Conservation (phyloP, 2,329 filamentous ascomycete species). For the Colletotrichum tamarilloi region DNA sequence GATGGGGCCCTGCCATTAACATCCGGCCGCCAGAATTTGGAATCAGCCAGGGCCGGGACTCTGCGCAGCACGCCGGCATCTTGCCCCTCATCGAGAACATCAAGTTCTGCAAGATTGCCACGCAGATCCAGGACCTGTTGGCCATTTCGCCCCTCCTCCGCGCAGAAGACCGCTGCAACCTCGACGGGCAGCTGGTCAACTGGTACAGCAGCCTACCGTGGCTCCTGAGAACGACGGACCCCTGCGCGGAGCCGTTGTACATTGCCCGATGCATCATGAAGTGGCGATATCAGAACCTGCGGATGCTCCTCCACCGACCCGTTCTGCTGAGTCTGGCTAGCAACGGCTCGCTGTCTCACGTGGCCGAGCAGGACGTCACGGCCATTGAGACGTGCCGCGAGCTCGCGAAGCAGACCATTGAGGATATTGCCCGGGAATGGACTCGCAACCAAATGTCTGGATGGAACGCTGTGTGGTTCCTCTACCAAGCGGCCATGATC, state of each 20-base stretch:
- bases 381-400: slow-evolving; percentile 77
- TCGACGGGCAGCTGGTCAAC: slow-evolving; percentile 75
- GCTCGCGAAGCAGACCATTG: slow-evolving; percentile 76
- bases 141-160: slow-evolving; percentile 75
- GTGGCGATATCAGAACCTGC: slow-evolving; percentile 83
- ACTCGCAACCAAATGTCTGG: slow-evolving; percentile 80
- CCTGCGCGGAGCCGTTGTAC: slow-evolving; percentile 76
- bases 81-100: slow-evolving; percentile 81
- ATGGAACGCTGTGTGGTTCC: slow-evolving; percentile 86
- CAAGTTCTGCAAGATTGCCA: slow-evolving; percentile 83
- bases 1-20: slow-evolving; percentile 75
- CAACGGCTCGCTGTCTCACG: slow-evolving; percentile 59
- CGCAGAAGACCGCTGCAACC: slow-evolving; percentile 72
- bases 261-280: slow-evolving; percentile 81
- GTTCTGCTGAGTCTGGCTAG: slow-evolving; percentile 75
- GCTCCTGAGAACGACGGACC: slow-evolving; percentile 71
- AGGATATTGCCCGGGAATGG: slow-evolving; percentile 78
- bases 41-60: slow-evolving; percentile 58
- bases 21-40: slow-evolving; percentile 70
- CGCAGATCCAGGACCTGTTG: slow-evolving; percentile 80
- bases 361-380: slow-evolving; percentile 70
- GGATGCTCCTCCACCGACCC: slow-evolving; percentile 80
- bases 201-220: slow-evolving; percentile 80
- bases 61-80: slow-evolving; percentile 71
- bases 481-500: slow-evolving; percentile 84